Evolutionary conservation across 176 grass and related monocot species (phyloP).

Genomic region (Oryza glumipatula): DNA sequence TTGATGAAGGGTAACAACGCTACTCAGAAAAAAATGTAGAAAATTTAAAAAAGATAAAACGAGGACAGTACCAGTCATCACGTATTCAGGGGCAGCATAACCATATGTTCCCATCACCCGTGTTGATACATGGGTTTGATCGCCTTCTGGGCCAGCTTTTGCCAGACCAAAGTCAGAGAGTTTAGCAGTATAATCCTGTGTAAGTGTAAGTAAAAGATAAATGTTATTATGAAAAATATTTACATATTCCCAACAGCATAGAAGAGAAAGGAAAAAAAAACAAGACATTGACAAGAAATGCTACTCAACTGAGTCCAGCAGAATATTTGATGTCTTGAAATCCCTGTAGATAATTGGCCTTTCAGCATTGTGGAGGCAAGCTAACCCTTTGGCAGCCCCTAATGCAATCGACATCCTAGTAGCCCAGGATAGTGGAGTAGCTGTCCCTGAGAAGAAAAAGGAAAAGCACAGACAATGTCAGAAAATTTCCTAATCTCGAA

Average conservation of each 20-base stretch:
- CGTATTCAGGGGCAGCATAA: conserved; percentile 99
- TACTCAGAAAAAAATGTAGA: neutral
- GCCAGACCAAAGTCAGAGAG: conserved; percentile 97
- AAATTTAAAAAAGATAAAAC: neutral
- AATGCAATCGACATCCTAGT: conserved; percentile 98
- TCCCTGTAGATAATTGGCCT: conserved; percentile 95
- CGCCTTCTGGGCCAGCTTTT: conserved; percentile 95
- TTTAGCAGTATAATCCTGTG: conserved; percentile 95
- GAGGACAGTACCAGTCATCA: conserved; percentile 88
- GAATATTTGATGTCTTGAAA: conserved; percentile 99
- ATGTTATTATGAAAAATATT: conserved; percentile 21
- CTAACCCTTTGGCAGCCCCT: conserved; percentile 95
- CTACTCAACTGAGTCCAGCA: conserved; percentile 88
- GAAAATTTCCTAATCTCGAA: neutral
- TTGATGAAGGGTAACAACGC: neutral
- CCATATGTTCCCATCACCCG: conserved; percentile 98
- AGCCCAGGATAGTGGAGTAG: conserved; percentile 76
- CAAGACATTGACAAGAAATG: conserved; percentile 30
- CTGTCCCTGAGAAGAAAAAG: conserved; percentile 61
- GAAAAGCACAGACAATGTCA: conserved; percentile 2
- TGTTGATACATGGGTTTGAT: conserved; percentile 99
- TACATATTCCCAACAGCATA: conserved; percentile 2
- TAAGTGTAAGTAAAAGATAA: conserved; percentile 38
- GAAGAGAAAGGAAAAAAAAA: conserved; percentile 35
- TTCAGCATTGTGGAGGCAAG: conserved; percentile 95